These are phyloP conservation scores for Phytophthora citricola DNA, from an alignment of 352 stramenopile species.

Conservation along the genomic window DNA sequence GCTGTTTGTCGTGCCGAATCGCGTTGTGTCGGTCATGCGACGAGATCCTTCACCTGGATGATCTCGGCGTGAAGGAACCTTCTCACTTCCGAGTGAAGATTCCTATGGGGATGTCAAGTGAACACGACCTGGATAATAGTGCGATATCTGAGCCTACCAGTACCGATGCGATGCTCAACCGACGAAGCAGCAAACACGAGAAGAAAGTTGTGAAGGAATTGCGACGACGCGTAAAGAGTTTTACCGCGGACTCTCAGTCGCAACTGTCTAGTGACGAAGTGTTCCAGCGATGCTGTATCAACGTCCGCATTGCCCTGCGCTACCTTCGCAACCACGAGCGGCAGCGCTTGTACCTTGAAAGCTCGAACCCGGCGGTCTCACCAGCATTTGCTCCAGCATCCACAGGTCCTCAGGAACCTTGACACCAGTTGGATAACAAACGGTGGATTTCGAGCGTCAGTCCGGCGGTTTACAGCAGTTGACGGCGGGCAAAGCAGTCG, in stretches of 20 bases:
- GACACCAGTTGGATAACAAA: slow-evolving; percentile 23
- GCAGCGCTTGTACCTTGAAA: slow-evolving; percentile 21
- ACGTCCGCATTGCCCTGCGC: slow-evolving; percentile 22
- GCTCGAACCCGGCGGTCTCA: slow-evolving; percentile 33
- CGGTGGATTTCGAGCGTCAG: slow-evolving; percentile 25
- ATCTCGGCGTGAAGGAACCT: slow-evolving; percentile 62
- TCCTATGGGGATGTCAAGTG: background rate
- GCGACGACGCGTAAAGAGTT: slow-evolving; percentile 34
- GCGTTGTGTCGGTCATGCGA: slow-evolving; percentile 59
- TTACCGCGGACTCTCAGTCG: slow-evolving; percentile 13
- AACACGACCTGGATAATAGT: background rate
- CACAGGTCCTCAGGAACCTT: background rate
- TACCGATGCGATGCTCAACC: background rate
- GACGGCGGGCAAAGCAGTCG: slow-evolving; percentile 49
- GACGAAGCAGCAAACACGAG: slow-evolving; percentile 19
- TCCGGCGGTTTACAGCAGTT: slow-evolving; percentile 24
- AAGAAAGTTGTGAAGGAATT: slow-evolving; percentile 39
- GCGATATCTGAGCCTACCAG: no score
- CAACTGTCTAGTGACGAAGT: slow-evolving; percentile 18
- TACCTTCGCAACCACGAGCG: slow-evolving; percentile 42
- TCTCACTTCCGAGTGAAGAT: slow-evolving; percentile 57
- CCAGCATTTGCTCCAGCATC: slow-evolving; percentile 26
- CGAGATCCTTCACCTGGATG: slow-evolving; percentile 59
- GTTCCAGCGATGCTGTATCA: slow-evolving; percentile 30
- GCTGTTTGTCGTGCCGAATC: slow-evolving; percentile 57